Evolutionary conservation across 2,329 filamentous ascomycete genomes (phyloP).

Genomic region (Sodiomyces alkalinus): DNA sequence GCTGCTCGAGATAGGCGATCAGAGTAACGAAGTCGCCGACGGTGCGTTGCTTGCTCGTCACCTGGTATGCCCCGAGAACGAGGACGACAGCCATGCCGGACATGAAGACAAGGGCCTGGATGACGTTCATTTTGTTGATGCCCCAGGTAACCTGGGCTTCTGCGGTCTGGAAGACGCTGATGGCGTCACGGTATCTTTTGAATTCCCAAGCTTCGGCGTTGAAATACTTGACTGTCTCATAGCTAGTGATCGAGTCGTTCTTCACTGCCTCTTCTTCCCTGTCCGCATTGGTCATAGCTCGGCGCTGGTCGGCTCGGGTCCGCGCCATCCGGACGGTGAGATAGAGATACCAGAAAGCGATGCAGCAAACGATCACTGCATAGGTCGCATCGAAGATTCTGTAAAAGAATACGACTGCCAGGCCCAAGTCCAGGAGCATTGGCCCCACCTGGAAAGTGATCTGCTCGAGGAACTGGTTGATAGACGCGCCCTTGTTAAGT

Average conservation of each 20-base stretch:
- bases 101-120: conserved; percentile 69
- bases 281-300: conserved; percentile 89
- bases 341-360: conserved; percentile 93
- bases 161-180: conserved; percentile 54
- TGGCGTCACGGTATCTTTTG: conserved; percentile 53
- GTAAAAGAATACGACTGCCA: conserved; percentile 73
- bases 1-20: conserved; percentile 63
- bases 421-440: conserved; percentile 78
- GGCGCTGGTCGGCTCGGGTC: conserved; percentile 77
- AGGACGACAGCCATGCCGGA: conserved; percentile 57
- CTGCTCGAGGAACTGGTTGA: conserved; percentile 93
- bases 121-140: conserved; percentile 67
- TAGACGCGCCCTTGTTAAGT: conserved; percentile 86
- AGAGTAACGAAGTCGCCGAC: conserved; percentile 61
- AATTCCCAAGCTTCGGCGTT: conserved; percentile 74
- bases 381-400: conserved; percentile 59
- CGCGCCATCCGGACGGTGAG: conserved; percentile 93
- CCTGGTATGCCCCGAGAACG: conserved; percentile 63
- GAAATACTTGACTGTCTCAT: conserved; percentile 89
- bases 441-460: conserved; percentile 91
- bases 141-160: conserved; percentile 66
- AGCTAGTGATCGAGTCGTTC: conserved; percentile 97
- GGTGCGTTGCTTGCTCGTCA: conserved; percentile 46
- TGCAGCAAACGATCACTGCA: conserved; percentile 73
- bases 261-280: conserved; percentile 94